Evolutionary conservation across 306 rosid species (phyloP).

Genomic region (Mimosa pudica): DNA sequence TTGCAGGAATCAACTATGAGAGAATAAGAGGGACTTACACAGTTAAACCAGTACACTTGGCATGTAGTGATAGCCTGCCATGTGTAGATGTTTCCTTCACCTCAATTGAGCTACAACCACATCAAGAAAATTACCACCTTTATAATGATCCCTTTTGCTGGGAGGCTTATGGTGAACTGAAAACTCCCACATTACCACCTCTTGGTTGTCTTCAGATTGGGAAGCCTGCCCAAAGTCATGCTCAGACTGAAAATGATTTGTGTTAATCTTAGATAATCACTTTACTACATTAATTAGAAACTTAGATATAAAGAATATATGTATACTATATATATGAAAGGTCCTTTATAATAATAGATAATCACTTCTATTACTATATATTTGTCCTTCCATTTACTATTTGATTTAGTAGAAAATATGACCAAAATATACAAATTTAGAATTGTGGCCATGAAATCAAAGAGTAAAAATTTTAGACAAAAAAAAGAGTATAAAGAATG

Average conservation of each 20-base stretch:
- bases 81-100: constrained; percentile 69
- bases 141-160: constrained; percentile 68
- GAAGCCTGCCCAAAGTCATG: constrained; percentile 1
- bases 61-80: constrained; percentile 79
- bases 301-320: constrained; percentile 54
- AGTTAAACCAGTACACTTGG: constrained; percentile 73
- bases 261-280: constrained; percentile 54
- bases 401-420: constrained; percentile 30
- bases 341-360: constrained; percentile 46
- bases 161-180: constrained; percentile 36
- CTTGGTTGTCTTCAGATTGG: constrained; percentile 15
- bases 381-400: constrained; percentile 24
- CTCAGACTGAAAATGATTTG: constrained; percentile 3
- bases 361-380: constrained; percentile 35
- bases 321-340: constrained; percentile 35
- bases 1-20: constrained; percentile 22
- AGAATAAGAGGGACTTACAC: constrained; percentile 36
- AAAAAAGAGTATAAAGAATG: background rate
- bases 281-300: constrained; percentile 41
- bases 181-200: constrained; percentile 19
- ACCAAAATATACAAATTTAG: constrained; percentile 4
- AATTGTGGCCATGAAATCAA: background rate
- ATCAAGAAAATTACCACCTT: constrained; percentile 64
- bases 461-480: background rate
- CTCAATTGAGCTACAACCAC: constrained; percentile 58